Evolutionary conservation across 345 rosid genomes (phyloP).

Genomic region (Arabis hirsuta): DNA sequence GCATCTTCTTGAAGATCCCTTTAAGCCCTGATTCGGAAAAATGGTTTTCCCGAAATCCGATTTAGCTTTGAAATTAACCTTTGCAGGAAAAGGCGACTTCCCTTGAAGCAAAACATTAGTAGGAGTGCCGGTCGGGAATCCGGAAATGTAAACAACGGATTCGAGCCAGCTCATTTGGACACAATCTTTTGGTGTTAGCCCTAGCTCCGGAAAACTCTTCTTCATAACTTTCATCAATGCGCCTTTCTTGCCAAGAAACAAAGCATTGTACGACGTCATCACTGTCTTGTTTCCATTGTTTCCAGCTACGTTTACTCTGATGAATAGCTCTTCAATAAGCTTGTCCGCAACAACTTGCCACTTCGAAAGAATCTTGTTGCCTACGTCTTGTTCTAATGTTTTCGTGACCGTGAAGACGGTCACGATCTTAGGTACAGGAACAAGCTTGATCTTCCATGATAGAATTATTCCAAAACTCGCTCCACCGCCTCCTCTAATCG

Average conservation of each 20-base stretch:
- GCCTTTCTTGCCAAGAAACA: constrained; percentile 53
- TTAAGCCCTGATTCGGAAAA: constrained; percentile 46
- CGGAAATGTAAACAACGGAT: constrained; percentile 63
- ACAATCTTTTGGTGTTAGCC: constrained; percentile 54
- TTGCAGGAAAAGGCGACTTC: constrained; percentile 48
- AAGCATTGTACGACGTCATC: constrained; percentile 43
- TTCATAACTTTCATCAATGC: constrained; percentile 52
- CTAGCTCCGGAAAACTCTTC: constrained; percentile 62
- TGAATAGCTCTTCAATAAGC: constrained; percentile 59
- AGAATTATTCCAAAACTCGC: constrained; percentile 72
- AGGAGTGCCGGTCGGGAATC: constrained; percentile 48
- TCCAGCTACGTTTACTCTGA: constrained; percentile 51
- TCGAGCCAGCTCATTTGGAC: constrained; percentile 65
- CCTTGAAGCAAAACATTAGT: constrained; percentile 58
- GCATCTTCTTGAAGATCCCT: constrained; percentile 55
- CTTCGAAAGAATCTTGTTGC: constrained; percentile 49
- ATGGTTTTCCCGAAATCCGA: constrained; percentile 58
- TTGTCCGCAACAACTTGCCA: constrained; percentile 63
- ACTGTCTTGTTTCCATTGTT: constrained; percentile 44
- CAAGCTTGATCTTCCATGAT: constrained; percentile 66
- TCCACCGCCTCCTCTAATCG: constrained; percentile 77
- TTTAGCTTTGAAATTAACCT: constrained; percentile 63
- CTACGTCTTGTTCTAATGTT: constrained; percentile 52
- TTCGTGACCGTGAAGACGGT: constrained; percentile 63
- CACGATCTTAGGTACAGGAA: constrained; percentile 65